A percentile compares a stretch with the other conserved stretches of the same genome.
Evolutionary conservation across 2,329 filamentous ascomycete genomes (phyloP).

Genomic region (Clarireedia sp.): DNA sequence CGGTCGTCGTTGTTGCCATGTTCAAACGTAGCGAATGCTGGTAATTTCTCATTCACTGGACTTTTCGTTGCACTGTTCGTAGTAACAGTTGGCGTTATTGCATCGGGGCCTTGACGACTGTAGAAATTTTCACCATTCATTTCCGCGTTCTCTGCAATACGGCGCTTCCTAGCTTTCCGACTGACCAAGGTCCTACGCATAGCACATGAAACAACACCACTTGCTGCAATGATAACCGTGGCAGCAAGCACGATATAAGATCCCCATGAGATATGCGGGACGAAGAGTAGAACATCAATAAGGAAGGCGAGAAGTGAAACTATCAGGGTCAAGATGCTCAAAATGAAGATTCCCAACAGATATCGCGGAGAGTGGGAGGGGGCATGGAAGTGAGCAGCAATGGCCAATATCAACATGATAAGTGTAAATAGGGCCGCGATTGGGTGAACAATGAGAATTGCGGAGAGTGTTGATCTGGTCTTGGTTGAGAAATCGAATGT

Average conservation of each 20-base stretch:
- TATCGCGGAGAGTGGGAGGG: constrained; percentile 87
- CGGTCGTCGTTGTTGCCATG: constrained; percentile 43
- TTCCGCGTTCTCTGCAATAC: constrained; percentile 88
- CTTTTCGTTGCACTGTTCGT: constrained; percentile 51
- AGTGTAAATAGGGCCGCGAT: constrained; percentile 81
- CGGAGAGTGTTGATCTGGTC: constrained; percentile 61
- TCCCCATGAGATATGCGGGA: constrained; percentile 89
- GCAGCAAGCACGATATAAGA: constrained; percentile 88
- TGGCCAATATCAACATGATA: constrained; percentile 72
- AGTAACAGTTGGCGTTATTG: constrained; percentile 33
- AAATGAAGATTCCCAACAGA: constrained; percentile 74
- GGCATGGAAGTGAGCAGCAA: constrained; percentile 75
- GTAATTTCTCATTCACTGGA: constrained; percentile 42
- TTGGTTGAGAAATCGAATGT: constrained; percentile 48
- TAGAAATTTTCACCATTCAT: constrained; percentile 96
- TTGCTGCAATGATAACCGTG: constrained; percentile 74
- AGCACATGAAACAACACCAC: constrained; percentile 80
- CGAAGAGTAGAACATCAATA: constrained; percentile 88
- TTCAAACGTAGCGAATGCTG: constrained; percentile 58
- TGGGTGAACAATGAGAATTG: constrained; percentile 86
- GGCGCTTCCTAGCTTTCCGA: constrained; percentile 84
- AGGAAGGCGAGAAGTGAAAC: constrained; percentile 81
- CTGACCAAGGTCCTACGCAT: constrained; percentile 90
- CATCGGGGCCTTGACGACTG: constrained; percentile 45
- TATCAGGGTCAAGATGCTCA: constrained; percentile 77